phyloP scores from a whole-genome alignment of 139 green algal species.

The Chara braunii region DNA sequence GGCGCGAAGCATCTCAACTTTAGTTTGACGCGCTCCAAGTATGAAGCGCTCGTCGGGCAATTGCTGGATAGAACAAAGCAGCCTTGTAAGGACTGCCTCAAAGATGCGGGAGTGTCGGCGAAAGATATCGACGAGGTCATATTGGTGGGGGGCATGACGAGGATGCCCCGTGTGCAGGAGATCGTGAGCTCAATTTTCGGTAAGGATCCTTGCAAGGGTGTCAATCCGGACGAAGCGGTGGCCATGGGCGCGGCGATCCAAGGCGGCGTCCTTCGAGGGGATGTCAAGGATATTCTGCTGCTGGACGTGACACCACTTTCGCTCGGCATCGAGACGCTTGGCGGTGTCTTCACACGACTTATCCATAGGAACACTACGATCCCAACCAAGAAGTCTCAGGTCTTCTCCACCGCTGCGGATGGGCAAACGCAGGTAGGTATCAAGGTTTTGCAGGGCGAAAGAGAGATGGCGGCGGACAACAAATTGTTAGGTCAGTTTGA shows the following conservation, averaged over 20 bases:
- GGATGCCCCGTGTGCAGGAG: constrained; percentile 90
- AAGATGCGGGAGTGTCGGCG: constrained; percentile 72
- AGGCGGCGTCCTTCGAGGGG: constrained; percentile 84
- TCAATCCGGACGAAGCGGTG: constrained; percentile 99
- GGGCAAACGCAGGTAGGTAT: constrained; percentile 97
- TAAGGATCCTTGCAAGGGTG: constrained; percentile 73
- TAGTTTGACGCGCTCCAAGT: constrained; percentile 70
- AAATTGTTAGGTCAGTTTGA: constrained; percentile 97
- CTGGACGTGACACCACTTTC: constrained; percentile 97
- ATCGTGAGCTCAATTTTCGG: constrained; percentile 91
- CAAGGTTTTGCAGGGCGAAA: constrained; percentile 98
- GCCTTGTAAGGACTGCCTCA: constrained; percentile 74
- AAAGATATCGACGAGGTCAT: constrained; percentile 92
- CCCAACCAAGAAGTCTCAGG: constrained; percentile 44
- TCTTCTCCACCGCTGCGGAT: constrained; percentile 90
- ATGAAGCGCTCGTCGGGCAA: constrained; percentile 36
- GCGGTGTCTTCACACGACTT: constrained; percentile 96
- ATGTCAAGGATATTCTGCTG: constrained; percentile 97
- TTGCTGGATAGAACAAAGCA: constrained; percentile 87
- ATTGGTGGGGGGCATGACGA: constrained; percentile 94
- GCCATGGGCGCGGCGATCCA: constrained; percentile 96
- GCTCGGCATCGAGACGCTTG: constrained; percentile 97
- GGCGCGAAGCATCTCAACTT: constrained; percentile 79
- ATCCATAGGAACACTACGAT: constrained; percentile 99
- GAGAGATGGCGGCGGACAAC: constrained; percentile 98